Evolutionary conservation across 2,329 filamentous ascomycete genomes (phyloP), one percentile per base, ranked within the genome.

Genomic region (Podosphaera xanthii): DNA sequence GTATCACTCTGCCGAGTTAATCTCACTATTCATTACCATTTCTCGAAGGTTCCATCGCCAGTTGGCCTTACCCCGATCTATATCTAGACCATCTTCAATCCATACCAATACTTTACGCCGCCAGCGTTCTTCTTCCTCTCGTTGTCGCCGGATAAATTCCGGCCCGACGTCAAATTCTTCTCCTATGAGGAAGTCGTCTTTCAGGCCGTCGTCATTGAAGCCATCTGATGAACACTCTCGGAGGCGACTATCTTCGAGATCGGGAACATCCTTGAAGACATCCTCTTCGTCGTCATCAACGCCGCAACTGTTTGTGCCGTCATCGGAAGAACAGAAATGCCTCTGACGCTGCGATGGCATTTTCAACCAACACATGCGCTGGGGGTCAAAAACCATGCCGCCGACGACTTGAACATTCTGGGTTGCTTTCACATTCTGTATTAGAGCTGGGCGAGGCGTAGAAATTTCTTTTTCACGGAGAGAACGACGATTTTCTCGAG

Each of bases 151-250:
- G 63, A 97, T 83, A 68, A 97, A 98, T 70, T 94, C 88, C 2
- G 91, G 92, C 0, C 92, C 92, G 59, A 98, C 88, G 69, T 98
- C 92, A 67, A 98, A 98, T 69, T 98, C 92, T 71, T 98, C 92
- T 58, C 88, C 88, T 10, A 96, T 86, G 57, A 87, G 80, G 78
- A 87, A 91, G 67, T 90, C 85, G 66, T 89, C 85, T 60, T 81
- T 80, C 63, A 81, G 71, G 12, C 68, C 67, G 59, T 83, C 81
- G 65, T 78, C 82, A 65, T 74, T 73, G 30, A 79, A 71, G 9
- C 77, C 75, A 6, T 75, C 75, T 33, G 77, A 76, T 52, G 73
- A 74, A 22, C 59, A 59, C 49, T 68, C 65, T 59, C 69, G 65
- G 2, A 61, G 57, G 1, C 64, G 65, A 7, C 61, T 63, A 61